Evolutionary conservation across 495 filamentous ascomycete species (phyloP).

Genomic region (Penicillium verhagenii): DNA sequence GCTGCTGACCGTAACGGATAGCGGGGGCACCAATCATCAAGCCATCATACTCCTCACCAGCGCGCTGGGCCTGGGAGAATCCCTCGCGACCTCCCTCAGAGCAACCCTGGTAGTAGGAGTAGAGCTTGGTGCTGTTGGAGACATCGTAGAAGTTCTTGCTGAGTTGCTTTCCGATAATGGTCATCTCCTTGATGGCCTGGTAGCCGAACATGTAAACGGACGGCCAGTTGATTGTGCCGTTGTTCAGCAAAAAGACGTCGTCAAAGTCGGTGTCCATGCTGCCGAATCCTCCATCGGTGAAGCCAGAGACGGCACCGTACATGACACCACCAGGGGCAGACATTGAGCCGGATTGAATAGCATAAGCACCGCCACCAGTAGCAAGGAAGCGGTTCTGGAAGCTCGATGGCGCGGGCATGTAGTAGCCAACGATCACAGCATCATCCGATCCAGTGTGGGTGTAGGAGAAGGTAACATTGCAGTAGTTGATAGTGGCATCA

Average conservation of each 20-base stretch:
- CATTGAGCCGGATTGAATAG: constrained; percentile 39
- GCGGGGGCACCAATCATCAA: constrained; percentile 48
- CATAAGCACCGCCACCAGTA: constrained; percentile 45
- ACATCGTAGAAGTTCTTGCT: constrained; percentile 33
- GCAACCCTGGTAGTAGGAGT: constrained; percentile 51
- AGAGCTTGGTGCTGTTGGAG: constrained; percentile 32
- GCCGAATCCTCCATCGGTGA: constrained; percentile 51
- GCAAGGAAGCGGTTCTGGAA: constrained; percentile 46
- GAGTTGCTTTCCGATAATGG: constrained; percentile 38
- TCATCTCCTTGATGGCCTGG: constrained; percentile 30
- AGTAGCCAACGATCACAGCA: constrained; percentile 1
- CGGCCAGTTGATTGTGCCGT: constrained; percentile 45
- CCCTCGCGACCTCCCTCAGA: constrained; percentile 51
- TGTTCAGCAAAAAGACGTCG: constrained; percentile 34
- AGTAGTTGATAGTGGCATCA: constrained; percentile 3
- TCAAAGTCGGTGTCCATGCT: constrained; percentile 36
- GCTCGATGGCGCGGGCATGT: constrained; percentile 33
- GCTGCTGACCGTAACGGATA: constrained; percentile 45
- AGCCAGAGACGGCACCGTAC: constrained; percentile 43
- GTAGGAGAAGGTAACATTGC: constrained; percentile 2
- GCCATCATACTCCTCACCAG: constrained; percentile 45
- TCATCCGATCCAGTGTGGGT: not conserved
- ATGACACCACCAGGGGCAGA: constrained; percentile 40
- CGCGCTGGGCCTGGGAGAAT: constrained; percentile 47
- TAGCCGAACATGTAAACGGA: constrained; percentile 49